phyloP scores from a whole-genome alignment of 2,329 filamentous ascomycete genomes.

The Scytalidium sp. region DNA sequence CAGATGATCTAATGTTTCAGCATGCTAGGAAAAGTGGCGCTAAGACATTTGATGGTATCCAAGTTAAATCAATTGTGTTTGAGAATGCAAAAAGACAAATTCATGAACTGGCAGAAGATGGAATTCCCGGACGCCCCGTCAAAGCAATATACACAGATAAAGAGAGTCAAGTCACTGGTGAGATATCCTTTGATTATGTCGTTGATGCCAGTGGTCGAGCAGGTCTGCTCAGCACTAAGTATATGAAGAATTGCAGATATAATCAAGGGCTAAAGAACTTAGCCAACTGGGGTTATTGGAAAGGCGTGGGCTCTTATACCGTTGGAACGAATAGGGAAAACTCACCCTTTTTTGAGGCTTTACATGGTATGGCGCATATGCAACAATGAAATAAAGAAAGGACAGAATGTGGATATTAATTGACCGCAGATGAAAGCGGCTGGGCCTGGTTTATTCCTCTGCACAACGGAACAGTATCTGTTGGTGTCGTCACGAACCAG shows the following conservation, averaged over 20 bases:
- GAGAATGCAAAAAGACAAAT: conserved; percentile 4
- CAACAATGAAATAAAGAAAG: not conserved
- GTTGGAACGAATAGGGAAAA: conserved; percentile 32
- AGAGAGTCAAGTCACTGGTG: conserved; percentile 32
- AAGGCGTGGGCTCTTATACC: conserved; percentile 30
- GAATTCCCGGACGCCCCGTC: conserved; percentile 28
- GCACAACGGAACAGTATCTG: conserved; percentile 41
- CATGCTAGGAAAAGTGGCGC: conserved; percentile 39
- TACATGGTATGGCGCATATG: conserved; percentile 20
- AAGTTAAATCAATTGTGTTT: conserved; percentile 33
- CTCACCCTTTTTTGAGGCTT: conserved; percentile 41
- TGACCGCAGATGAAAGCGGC: conserved; percentile 37
- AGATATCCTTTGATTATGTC: conserved; percentile 43
- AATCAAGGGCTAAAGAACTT: conserved; percentile 48
- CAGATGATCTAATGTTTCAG: conserved; percentile 41
- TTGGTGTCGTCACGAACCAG: conserved; percentile 41
- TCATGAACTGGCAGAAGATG: conserved; percentile 3
- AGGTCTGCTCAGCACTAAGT: conserved; percentile 45
- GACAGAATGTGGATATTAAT: conserved; percentile 12
- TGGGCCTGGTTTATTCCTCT: conserved; percentile 50
- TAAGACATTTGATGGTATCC: conserved; percentile 37
- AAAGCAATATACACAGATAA: conserved; percentile 33
- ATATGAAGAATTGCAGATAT: conserved; percentile 43
- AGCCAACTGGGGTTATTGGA: conserved; percentile 48
- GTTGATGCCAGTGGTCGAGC: conserved; percentile 45